Conservation (phyloP, 2,329 filamentous ascomycete genomes). For the Cryphonectria parasitica region DNA sequence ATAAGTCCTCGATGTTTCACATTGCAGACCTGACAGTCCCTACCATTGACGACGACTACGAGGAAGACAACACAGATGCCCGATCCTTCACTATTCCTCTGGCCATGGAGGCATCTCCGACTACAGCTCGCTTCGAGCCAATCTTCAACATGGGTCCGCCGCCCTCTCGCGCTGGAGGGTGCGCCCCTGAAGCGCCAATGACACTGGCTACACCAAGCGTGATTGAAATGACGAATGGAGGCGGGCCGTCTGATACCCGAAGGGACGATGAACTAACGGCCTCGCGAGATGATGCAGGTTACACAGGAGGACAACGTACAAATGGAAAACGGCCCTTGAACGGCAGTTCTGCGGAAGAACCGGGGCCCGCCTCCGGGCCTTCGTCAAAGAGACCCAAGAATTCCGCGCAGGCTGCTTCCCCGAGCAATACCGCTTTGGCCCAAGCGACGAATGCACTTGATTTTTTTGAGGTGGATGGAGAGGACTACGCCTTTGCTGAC, state of each 20-base stretch:
- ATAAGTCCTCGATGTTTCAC: neutral
- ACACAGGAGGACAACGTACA: neutral
- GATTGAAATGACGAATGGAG: neutral
- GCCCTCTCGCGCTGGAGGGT: neutral
- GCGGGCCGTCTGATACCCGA: neutral
- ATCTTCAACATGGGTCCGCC: neutral
- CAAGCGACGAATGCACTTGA: neutral
- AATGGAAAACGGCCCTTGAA: neutral
- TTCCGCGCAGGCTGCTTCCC: too few relatives aligned
- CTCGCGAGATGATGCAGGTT: neutral
- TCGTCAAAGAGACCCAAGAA: neutral
- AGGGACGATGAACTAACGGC: neutral
- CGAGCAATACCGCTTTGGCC: too few relatives aligned
- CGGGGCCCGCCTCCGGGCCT: neutral
- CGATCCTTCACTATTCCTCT: neutral
- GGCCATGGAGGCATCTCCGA: neutral
- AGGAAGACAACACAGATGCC: neutral
- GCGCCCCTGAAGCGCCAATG: neutral
- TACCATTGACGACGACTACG: too few relatives aligned
- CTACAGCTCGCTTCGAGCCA: neutral
- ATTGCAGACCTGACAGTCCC: neutral
- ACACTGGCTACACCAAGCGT: neutral
- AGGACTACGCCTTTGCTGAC: slow-evolving; percentile 2
- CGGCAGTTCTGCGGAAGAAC: neutral
- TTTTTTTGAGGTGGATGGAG: neutral